These are phyloP conservation scores for Monosporozyma siamensis DNA, from an alignment of 805 yeast species.

Conservation along the genomic window DNA sequence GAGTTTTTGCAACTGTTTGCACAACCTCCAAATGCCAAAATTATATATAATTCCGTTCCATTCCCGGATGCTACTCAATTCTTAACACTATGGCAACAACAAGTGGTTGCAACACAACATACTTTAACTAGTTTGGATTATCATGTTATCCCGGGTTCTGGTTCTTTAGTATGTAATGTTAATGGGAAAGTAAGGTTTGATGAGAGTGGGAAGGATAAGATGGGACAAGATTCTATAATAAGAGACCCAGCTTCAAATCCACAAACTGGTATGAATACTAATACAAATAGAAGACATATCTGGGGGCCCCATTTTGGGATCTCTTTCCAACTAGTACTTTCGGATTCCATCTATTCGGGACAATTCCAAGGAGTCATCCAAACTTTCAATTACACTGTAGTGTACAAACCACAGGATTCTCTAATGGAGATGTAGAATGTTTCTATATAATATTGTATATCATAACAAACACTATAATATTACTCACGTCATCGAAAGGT, in stretches of 20 bases:
- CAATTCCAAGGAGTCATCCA: conserved; percentile 35
- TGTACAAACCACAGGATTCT: conserved; percentile 39
- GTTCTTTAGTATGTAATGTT: conserved; percentile 41
- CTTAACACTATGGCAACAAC: conserved; percentile 27
- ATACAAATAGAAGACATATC: conserved; percentile 34
- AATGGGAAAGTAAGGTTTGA: conserved; percentile 61
- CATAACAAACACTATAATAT: not conserved
- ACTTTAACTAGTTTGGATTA: conserved; percentile 54
- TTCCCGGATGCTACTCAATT: conserved; percentile 24
- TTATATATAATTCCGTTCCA: conserved; percentile 26
- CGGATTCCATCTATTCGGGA: conserved; percentile 37
- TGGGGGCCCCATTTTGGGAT: conserved; percentile 73
- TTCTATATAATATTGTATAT: no score
- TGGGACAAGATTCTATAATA: conserved; percentile 56
- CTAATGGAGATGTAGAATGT: conserved; percentile 4
- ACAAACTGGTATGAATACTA: conserved; percentile 9
- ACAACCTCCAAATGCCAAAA: conserved; percentile 12
- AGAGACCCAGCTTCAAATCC: conserved; percentile 8
- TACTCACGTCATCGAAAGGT: no score
- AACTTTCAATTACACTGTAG: conserved; percentile 56
- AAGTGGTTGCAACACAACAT: conserved; percentile 44
- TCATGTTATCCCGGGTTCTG: conserved; percentile 60
- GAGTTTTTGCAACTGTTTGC: conserved; percentile 22
- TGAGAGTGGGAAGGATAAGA: conserved; percentile 59
- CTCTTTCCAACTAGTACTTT: conserved; percentile 45